Base-by-base conservation (phyloP, 2,329 filamentous ascomycete genomes). In the Periconia digitata region DNA sequence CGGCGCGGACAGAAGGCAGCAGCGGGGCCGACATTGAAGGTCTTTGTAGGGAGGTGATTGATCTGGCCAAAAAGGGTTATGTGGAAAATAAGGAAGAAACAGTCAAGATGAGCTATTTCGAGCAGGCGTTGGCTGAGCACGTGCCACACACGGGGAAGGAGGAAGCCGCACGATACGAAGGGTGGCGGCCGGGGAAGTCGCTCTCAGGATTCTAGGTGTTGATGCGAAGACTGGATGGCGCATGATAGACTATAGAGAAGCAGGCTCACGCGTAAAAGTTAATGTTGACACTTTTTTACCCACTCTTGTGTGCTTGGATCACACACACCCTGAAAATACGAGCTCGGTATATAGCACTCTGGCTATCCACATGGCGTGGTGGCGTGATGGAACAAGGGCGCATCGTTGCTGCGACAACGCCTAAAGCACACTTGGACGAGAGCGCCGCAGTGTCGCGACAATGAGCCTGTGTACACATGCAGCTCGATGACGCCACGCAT, bases 11-110 rank as follows among this genome's bases (percentile, higher is more conserved):
- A 0, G 86, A 91, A 7, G 90, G 90, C 0, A 90, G 89, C 68
- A 94, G 90, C 1, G 92, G 92, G 2, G 91, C 92, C 0, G 92
- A 96, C 72, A 83, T 96, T 50, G 81, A 85, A 35, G 79, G 75
- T 17, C 78, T 87, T 4, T 78, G 75, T 56, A 58, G 67, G 16
- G 58, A 69, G 2, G 74, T 72, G 1, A 71, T 73, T 37, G 64
- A 71, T 23, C 47, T 66, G 46, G 67, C 67, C 10, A 65, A 72
- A 34, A 54, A 59, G 8, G 64, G 71, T 22, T 67, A 66, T 43
- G 59, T 59, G 39, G 52, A 56, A 37, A 44, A 52, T 6, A 60
- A 60, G 8, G 54, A 52, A 15, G 53, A 56, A 40, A 48, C 67
- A 42, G 54, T 49, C 70, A 75, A 51, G 73, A 81, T 65, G 73